Conservation (phyloP, 2,329 filamentous ascomycete genomes). For the Penicillium hesseltinei region DNA sequence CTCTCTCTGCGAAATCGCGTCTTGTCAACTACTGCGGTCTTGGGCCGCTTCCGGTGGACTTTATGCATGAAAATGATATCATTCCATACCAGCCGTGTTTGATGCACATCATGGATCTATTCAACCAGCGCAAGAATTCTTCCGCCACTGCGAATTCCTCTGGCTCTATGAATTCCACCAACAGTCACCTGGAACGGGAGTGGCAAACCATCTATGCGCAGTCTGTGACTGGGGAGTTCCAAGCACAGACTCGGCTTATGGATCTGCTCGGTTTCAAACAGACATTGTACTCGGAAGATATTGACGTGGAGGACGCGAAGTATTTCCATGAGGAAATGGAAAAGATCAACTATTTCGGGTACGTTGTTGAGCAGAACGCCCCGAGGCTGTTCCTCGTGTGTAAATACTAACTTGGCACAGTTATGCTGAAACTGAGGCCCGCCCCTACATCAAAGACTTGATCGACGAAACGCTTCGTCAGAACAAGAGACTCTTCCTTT, state of each 20-base stretch:
- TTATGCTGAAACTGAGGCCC: slow-evolving; percentile 39
- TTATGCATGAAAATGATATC: slow-evolving; percentile 28
- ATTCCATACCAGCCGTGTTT: slow-evolving; percentile 34
- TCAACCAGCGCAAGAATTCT: slow-evolving; percentile 24
- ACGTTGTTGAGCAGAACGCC: not conserved
- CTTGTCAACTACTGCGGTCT: slow-evolving; percentile 33
- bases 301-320: slow-evolving; percentile 28
- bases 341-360: slow-evolving; percentile 47
- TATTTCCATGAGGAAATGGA: slow-evolving; percentile 32
- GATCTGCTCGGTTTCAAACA: slow-evolving; percentile 37
- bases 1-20: slow-evolving; percentile 31
- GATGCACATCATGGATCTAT: slow-evolving; percentile 31
- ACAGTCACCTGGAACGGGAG: slow-evolving; percentile 20
- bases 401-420: slow-evolving; percentile 15
- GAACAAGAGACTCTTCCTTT: slow-evolving; percentile 30
- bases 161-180: not conserved
- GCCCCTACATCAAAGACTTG: slow-evolving; percentile 40
- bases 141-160: not conserved
- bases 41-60: slow-evolving; percentile 29
- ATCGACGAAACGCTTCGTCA: slow-evolving; percentile 29
- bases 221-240: slow-evolving; percentile 30
- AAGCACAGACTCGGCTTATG: slow-evolving; percentile 28
- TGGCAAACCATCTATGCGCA: slow-evolving; percentile 33
- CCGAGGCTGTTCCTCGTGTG: not conserved
- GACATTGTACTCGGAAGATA: slow-evolving; percentile 29